A percentile compares a stretch with the other conserved stretches of the same genome.
Evolutionary conservation across 2,329 filamentous ascomycete genomes (phyloP).

Genomic region (Penicillium sumatraense): DNA sequence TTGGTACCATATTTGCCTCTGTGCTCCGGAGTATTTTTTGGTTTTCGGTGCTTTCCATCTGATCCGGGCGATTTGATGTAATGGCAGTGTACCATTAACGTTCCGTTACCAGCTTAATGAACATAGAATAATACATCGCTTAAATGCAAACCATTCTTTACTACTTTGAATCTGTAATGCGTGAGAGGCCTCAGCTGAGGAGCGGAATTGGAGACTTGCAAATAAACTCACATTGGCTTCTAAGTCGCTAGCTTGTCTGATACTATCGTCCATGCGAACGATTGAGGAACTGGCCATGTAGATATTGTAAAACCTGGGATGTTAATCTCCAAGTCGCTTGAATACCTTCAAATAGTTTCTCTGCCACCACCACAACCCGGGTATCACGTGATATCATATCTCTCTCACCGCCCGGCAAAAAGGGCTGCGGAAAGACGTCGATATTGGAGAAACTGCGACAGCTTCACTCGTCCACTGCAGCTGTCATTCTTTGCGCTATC

Average conservation of each 20-base stretch:
- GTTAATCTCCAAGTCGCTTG: no score
- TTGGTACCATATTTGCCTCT: conserved; percentile 28
- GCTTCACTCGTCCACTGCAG: conserved; percentile 12
- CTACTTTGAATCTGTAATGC: no score
- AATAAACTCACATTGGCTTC: no score
- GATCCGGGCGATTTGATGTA: conserved; percentile 25
- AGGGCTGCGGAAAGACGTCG: conserved; percentile 23
- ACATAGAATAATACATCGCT: conserved; percentile 30
- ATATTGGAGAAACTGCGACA: conserved; percentile 28
- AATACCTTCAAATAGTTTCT: no score
- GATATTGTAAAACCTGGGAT: no score
- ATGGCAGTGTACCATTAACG: conserved; percentile 27
- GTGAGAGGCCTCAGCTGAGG: no score
- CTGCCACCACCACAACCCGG: no score
- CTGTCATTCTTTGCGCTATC: conserved; percentile 4
- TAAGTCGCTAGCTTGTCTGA: no score
- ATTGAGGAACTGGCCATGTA: no score
- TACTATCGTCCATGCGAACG: no score
- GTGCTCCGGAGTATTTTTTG: conserved; percentile 32
- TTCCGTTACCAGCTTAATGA: conserved; percentile 21
- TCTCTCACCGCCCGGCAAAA: conserved; percentile 29
- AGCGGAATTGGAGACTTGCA: no score
- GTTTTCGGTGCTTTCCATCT: conserved; percentile 22
- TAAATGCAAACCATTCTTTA: no score
- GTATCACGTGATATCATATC: not conserved